Base-by-base conservation (phyloP, 805 yeast genomes). In the Citeromyces matritensis region DNA sequence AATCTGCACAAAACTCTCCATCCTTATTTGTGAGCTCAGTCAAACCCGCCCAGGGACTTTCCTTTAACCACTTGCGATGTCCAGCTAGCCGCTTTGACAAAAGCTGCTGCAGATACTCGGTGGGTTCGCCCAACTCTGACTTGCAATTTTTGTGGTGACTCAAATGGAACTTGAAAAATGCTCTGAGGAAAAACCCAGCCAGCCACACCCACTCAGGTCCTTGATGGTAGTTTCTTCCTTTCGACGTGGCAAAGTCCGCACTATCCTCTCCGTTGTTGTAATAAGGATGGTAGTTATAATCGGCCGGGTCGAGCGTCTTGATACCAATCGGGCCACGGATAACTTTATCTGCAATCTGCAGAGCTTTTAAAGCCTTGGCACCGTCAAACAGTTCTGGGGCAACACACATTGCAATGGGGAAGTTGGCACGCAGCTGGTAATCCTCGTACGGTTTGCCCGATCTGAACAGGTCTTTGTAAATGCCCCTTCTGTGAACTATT, bases 201-300 rank as follows among this genome's bases (percentile, higher is more conserved):
- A 74, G 69, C 96, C 96, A 88, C 23, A 82, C 80, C 98, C 98
- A 88, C 49, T 91, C 98, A 2, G 98, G 98, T 2, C 98, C 98
- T 56, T 88, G 97, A 53, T 88, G 98, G 51, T 88, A 88, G 55
- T 91, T 91, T 44, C 97, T 69, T 21, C 98, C 98, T 54, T 85
- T 84, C 2, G 96, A 65, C 0, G 96, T 85, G 1, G 93, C 84
- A 63, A 85, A 91, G 51, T 88, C 95, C 4, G 65, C 71, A 33
- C 69, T 71, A 45, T 88, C 97, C 26, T 69, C 78, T 30, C 84
- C 58, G 49, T 88, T 91, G 45, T 61, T 60, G 53, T 88, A 88
- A 55, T 82, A 71, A 2, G 98, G 98, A 39, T 94, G 66, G 52
- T 91, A 88, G 53, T 88, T 86, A 58, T 73, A 68, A 56, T 88